Conservation (phyloP, 202 grass and related monocot species). For the Eragrostis tef region DNA sequence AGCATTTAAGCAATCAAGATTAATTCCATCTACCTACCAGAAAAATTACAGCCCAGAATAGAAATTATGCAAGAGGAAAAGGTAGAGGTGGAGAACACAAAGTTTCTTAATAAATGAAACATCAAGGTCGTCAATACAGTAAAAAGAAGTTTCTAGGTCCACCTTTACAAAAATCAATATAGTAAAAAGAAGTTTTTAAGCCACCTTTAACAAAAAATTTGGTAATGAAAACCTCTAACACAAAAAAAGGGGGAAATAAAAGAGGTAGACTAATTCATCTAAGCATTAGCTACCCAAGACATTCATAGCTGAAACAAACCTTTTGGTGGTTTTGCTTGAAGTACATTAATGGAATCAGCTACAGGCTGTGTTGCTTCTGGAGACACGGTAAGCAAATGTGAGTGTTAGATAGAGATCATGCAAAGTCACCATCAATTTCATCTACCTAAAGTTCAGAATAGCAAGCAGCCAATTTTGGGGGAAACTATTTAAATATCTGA, state of each 20-base stretch:
- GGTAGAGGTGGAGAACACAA: neutral
- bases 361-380: neutral
- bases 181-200: neutral
- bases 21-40: constrained; percentile 20
- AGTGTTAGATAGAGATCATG: too few relatives aligned
- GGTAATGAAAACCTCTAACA: neutral
- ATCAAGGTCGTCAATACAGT: neutral
- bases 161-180: neutral
- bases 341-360: neutral
- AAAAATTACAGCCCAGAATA: neutral
- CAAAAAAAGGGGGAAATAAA: neutral
- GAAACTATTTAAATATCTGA: too few relatives aligned
- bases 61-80: neutral
- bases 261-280: constrained; percentile 2
- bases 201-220: neutral
- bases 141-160: neutral
- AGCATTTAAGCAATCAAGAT: neutral
- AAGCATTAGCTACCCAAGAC: constrained; percentile 25
- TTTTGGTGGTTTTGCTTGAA: neutral
- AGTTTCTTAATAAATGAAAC: neutral
- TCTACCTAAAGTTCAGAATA: too few relatives aligned
- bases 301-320: constrained; percentile 24
- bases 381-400: neutral
- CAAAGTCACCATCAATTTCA: too few relatives aligned
- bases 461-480: too few relatives aligned